A percentile compares a stretch with the other conserved stretches of the same genome.
These are phyloP conservation scores for Tulasnella sp. DNA, from an alignment of 768 basidiomycete genomes.

Conservation along the genomic window DNA sequence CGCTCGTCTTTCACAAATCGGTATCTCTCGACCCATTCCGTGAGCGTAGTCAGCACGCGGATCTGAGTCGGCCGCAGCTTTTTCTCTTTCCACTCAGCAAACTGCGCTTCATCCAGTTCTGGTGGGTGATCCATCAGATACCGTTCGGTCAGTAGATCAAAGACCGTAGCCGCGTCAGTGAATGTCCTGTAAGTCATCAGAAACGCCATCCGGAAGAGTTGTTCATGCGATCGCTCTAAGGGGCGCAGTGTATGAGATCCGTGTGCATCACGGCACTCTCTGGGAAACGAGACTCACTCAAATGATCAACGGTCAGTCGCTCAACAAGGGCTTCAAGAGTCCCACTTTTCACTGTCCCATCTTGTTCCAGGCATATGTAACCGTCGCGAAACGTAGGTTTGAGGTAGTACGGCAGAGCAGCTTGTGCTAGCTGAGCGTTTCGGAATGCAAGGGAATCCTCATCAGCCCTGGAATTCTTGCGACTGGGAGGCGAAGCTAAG, in stretches of 20 bases:
- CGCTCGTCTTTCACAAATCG: constrained; percentile 52
- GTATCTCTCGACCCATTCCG: constrained; percentile 49
- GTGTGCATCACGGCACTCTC: constrained; percentile 18
- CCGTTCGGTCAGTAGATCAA: constrained; percentile 51
- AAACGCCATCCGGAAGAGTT: constrained; percentile 46
- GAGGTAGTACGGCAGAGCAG: constrained; percentile 44
- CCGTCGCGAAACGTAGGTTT: constrained; percentile 41
- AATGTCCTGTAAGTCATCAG: constrained; percentile 76
- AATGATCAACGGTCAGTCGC: constrained; percentile 47
- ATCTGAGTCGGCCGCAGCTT: constrained; percentile 48
- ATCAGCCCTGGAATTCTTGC: constrained; percentile 26
- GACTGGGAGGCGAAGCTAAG: background rate
- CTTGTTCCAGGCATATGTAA: constrained; percentile 49
- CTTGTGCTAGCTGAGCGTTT: constrained; percentile 28
- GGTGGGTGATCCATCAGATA: constrained; percentile 42
- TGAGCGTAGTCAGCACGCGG: constrained; percentile 3
- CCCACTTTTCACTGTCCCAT: constrained; percentile 54
- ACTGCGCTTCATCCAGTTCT: constrained; percentile 37
- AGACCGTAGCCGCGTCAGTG: constrained; percentile 50
- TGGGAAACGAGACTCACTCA: constrained; percentile 35
- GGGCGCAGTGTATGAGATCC: constrained; percentile 22
- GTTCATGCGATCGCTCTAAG: constrained; percentile 17
- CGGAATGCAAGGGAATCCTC: constrained; percentile 32
- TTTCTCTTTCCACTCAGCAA: constrained; percentile 51
- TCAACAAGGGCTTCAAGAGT: constrained; percentile 62